Conservation (phyloP, 2,329 filamentous ascomycete genomes). For the Fusarium irregulare region DNA sequence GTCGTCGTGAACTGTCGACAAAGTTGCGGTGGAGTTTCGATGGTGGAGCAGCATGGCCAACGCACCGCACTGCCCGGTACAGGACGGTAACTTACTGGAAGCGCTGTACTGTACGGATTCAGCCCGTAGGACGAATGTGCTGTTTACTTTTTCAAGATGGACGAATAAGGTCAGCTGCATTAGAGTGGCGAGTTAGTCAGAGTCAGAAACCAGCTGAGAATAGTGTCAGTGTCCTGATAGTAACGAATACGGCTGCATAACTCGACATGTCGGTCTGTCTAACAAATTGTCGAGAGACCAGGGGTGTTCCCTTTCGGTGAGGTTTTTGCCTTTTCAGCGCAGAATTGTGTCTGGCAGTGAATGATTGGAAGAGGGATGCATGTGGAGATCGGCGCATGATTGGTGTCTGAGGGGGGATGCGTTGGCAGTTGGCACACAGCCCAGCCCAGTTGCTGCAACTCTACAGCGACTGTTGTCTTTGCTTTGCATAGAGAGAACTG, state of each 20-base stretch:
- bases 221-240: neutral
- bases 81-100: neutral
- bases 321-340: conserved; percentile 7
- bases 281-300: conserved; percentile 30
- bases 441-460: conserved; percentile 29
- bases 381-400: conserved; percentile 46
- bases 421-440: conserved; percentile 44
- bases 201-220: conserved; percentile 27
- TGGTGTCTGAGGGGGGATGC: conserved; percentile 43
- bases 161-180: conserved; percentile 24
- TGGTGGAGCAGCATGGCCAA: conserved; percentile 42
- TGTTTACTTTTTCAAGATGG: conserved; percentile 9
- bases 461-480: conserved; percentile 41
- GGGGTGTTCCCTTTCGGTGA: conserved; percentile 23
- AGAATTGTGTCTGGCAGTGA: conserved; percentile 35
- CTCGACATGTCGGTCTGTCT: conserved; percentile 38
- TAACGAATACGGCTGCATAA: conserved; percentile 31
- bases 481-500: conserved; percentile 42
- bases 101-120: neutral
- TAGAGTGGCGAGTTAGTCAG: conserved; percentile 21
- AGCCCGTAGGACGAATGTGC: conserved; percentile 22
- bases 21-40: conserved; percentile 33
- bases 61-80: conserved; percentile 30
- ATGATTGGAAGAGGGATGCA: conserved; percentile 41
- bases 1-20: conserved; percentile 43